Percentiles rank a stretch among this genome's conserved stretches.
These are phyloP conservation scores for Ligustrum vulgare DNA, from an alignment of 257 asterid species.

Conservation along the genomic window DNA sequence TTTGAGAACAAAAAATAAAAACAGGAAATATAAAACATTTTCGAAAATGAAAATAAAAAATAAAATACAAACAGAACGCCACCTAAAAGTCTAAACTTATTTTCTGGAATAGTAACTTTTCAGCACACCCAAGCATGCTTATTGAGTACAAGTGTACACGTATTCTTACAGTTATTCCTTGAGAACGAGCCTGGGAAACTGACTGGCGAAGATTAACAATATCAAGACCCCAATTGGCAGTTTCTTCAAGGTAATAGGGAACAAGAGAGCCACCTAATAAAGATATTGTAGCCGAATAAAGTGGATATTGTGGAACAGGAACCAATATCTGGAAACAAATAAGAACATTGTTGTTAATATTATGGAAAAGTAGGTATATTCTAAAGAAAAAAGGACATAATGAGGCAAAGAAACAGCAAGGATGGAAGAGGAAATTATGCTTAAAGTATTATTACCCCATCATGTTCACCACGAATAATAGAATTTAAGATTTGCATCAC, in stretches of 20 bases:
- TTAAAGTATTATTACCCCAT: conserved; percentile 63
- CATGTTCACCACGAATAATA: conserved; percentile 59
- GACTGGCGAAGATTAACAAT: conserved; percentile 74
- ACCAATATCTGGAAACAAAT: conserved; percentile 64
- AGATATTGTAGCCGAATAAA: conserved; percentile 89
- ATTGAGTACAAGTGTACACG: background rate
- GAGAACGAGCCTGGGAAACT: conserved; percentile 78
- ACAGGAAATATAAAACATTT: too few species aligned
- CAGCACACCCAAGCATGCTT: background rate
- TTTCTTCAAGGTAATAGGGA: conserved; percentile 96
- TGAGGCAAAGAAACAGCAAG: background rate
- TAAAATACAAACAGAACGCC: too few species aligned
- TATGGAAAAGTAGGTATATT: background rate
- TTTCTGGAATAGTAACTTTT: background rate
- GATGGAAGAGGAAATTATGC: background rate
- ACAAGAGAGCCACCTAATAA: conserved; percentile 87
- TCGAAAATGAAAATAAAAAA: too few species aligned
- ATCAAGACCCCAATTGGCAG: conserved; percentile 99
- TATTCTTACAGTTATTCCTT: conserved; percentile 76
- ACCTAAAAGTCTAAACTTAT: background rate
- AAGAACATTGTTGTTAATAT: conserved; percentile 10
- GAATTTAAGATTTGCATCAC: conserved; percentile 82
- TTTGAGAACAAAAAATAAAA: too few species aligned
- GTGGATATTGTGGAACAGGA: conserved; percentile 99
- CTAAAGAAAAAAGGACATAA: too few species aligned